A percentile compares a stretch with the other conserved stretches of the same genome.
These are phyloP conservation scores for Blastocystis sp. DNA, from an alignment of 352 stramenopile genomes.

Conservation along the genomic window DNA sequence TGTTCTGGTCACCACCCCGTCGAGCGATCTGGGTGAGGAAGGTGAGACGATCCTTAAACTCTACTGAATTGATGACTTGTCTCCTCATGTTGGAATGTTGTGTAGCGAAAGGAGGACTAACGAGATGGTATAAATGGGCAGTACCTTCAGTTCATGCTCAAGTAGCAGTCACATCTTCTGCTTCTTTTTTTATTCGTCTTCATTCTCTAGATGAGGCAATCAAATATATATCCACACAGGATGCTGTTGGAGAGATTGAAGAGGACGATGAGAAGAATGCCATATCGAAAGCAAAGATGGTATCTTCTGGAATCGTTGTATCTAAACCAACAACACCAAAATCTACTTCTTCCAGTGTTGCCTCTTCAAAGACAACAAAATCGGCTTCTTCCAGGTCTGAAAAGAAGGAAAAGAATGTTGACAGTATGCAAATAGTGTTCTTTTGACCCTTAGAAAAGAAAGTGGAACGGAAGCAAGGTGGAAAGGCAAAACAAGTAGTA, in stretches of 20 bases:
- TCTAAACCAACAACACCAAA: too few species aligned
- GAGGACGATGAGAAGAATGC: too few species aligned
- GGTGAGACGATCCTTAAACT: background rate
- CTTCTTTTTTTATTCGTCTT: constrained; percentile 34
- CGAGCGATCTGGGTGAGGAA: background rate
- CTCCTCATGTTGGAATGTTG: constrained; percentile 6
- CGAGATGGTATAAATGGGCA: background rate
- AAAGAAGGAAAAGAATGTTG: constrained; percentile 5
- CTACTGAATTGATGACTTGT: background rate
- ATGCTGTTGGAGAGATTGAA: background rate
- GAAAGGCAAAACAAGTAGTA: background rate
- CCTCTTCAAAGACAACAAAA: too few species aligned
- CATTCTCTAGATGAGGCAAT: background rate
- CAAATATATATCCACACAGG: background rate
- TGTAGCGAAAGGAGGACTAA: background rate
- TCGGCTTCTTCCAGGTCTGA: background rate
- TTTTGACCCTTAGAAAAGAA: background rate
- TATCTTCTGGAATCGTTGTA: too few species aligned
- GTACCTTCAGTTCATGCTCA: background rate
- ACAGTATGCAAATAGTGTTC: background rate
- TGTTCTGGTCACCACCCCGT: background rate
- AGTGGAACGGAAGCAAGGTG: background rate
- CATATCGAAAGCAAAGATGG: too few species aligned
- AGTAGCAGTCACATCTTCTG: background rate
- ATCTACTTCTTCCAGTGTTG: too few species aligned